Evolutionary conservation across 2,329 filamentous ascomycete species (phyloP), one percentile per base, ranked within the genome.

Genomic region (Mycosphaerella sp.): DNA sequence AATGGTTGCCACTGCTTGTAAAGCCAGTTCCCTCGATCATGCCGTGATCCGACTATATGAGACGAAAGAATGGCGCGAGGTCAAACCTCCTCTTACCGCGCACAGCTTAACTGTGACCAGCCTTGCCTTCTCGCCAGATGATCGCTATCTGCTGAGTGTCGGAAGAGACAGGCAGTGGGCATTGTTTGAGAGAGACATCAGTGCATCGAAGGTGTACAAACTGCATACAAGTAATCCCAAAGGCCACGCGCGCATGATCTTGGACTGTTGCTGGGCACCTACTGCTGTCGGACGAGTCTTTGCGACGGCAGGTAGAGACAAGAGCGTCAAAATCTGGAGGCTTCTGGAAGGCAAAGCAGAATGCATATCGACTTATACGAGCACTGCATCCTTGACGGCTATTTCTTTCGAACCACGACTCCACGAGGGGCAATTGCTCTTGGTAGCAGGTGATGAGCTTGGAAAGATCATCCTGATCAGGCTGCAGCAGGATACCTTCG

Each of bases 1-100:
- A 3, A 70, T 96, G 17, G 78, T 98, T 12, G 93, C 93, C 28
- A 96, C 90, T 47, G 89, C 93, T 1, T 98, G 93, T 73, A 88
- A 87, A 64, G 93, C 93, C 14, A 95, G 85, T 65, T 94, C 89
- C 1, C 77, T 91, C 50, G 93, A 96, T 68, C 93, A 98, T 66
- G 93, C 93, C 39, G 90, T 97, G 35, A 88, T 98, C 62, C 82
- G 93, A 16, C 70, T 98, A 6, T 97, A 95, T 65, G 89, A 95
- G 66, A 93, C 90, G 10, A 78, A 77, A 30, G 80, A 80, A 40
- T 98, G 93, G 93, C 85, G 88, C 14, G 89, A 98, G 71, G 74
- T 96, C 37, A 83, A 81, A 53, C 90, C 91, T 2, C 80, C 91
- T 0, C 76, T 98, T 27, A 79, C 81, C n/a, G 86, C 87, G 1